Evolutionary conservation across 2,329 filamentous ascomycete genomes (phyloP).

Genomic region (Ramularia collo-cygni): DNA sequence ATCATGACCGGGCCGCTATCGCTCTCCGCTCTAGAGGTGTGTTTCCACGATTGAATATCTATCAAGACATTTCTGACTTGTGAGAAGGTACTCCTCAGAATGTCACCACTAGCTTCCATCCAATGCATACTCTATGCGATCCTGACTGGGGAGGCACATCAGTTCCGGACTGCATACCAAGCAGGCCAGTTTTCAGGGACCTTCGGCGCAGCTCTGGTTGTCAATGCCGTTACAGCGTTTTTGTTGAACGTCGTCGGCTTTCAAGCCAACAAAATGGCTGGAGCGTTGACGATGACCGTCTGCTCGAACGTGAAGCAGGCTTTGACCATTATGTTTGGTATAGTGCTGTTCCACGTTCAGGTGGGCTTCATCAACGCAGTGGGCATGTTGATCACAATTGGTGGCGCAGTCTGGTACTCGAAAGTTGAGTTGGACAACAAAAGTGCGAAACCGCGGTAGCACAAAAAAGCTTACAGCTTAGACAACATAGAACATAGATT

Average conservation of each 20-base stretch:
- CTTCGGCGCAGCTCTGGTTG: constrained; percentile 47
- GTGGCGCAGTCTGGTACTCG: constrained; percentile 52
- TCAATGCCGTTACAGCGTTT: constrained; percentile 30
- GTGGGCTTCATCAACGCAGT: constrained; percentile 43
- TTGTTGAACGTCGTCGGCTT: constrained; percentile 33
- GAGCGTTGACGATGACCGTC: constrained; percentile 32
- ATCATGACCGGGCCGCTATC: constrained; percentile 56
- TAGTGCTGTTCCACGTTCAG: constrained; percentile 31
- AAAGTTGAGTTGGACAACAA: constrained; percentile 49
- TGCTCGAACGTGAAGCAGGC: constrained; percentile 34
- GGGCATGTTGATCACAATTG: constrained; percentile 49
- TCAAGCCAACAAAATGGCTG: constrained; percentile 34
- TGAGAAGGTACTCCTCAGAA: constrained; percentile 46
- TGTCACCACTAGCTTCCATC: constrained; percentile 19
- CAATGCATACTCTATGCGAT: constrained; percentile 18
- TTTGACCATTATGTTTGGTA: constrained; percentile 32
- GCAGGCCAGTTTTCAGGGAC: constrained; percentile 41
- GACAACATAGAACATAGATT: too few relatives aligned
- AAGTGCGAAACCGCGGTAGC: not conserved
- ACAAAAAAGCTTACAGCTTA: too few relatives aligned
- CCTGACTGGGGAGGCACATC: constrained; percentile 14
- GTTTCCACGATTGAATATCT: constrained; percentile 22
- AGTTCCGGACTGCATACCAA: constrained; percentile 9
- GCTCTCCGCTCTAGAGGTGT: constrained; percentile 48
- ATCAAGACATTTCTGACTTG: too few relatives aligned